phyloP scores from a whole-genome alignment of 352 stramenopile genomes.

The Phytophthora uliginosa region DNA sequence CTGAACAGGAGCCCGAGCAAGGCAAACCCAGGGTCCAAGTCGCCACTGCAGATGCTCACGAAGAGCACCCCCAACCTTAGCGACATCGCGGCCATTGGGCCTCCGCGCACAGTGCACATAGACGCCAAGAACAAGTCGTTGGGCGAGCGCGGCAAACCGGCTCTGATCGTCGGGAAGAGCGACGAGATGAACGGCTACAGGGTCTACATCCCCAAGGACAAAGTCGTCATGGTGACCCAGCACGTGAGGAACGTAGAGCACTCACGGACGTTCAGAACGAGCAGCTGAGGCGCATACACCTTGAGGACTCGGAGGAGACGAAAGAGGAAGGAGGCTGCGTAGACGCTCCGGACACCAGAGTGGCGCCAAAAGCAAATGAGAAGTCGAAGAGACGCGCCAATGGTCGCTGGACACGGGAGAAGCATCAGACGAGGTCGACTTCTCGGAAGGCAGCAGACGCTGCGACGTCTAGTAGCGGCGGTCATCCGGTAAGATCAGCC shows the following conservation, averaged over 20 bases:
- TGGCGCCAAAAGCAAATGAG: slow-evolving; percentile 1
- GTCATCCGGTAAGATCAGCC: too few relatives aligned
- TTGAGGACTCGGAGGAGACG: slow-evolving; percentile 10
- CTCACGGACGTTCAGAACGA: slow-evolving; percentile 1
- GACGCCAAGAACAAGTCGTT: slow-evolving; percentile 20
- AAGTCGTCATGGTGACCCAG: slow-evolving; percentile 8
- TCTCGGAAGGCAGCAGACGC: slow-evolving; percentile 36
- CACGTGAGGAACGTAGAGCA: slow-evolving; percentile 13
- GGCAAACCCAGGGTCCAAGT: too few relatives aligned
- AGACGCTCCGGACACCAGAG: slow-evolving; percentile 4
- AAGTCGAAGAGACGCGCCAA: slow-evolving; percentile 10
- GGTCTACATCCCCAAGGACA: slow-evolving; percentile 19
- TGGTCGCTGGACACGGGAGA: slow-evolving; percentile 25
- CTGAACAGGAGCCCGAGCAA: too few relatives aligned
- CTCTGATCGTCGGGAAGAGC: slow-evolving; percentile 17
- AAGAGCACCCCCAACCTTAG: too few relatives aligned
- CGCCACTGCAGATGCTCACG: too few relatives aligned
- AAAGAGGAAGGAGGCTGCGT: slow-evolving; percentile 11
- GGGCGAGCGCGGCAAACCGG: slow-evolving; percentile 7
- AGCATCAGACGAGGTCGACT: slow-evolving; percentile 35
- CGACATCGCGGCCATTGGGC: too few relatives aligned
- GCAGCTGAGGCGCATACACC: slow-evolving; percentile 1
- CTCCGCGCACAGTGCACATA: too few relatives aligned
- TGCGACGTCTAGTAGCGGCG: too few relatives aligned
- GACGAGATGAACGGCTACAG: slow-evolving; percentile 25